Evolutionary conservation across 2,329 filamentous ascomycete species (phyloP).

Genomic region (Colletotrichum lupini): DNA sequence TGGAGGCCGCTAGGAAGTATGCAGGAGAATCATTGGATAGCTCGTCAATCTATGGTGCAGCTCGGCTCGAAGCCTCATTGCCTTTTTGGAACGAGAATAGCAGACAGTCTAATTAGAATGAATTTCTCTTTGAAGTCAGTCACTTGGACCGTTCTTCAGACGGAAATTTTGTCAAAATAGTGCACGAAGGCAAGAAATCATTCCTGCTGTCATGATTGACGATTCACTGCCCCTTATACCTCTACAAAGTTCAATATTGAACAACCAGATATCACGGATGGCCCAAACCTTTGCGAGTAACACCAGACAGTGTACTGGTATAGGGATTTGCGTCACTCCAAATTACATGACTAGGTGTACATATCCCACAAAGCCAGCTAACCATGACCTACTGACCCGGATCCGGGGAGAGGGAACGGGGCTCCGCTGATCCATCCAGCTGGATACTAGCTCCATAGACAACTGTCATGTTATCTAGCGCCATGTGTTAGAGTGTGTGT

Average conservation of each 20-base stretch:
- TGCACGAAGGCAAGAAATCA: too few relatives aligned
- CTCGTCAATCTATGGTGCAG: slow-evolving; percentile 24
- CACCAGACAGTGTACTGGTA: too few relatives aligned
- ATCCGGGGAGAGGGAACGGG: neutral
- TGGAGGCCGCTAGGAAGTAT: slow-evolving; percentile 21
- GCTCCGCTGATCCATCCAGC: neutral
- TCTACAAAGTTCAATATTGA: too few relatives aligned
- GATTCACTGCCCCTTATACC: too few relatives aligned
- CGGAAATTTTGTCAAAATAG: too few relatives aligned
- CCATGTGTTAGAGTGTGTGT: too few relatives aligned
- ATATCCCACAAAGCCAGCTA: neutral
- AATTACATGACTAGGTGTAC: neutral
- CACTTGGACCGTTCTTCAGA: too few relatives aligned
- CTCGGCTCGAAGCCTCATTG: slow-evolving; percentile 24
- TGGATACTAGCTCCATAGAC: neutral
- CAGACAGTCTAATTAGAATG: slow-evolving; percentile 14
- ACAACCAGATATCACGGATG: too few relatives aligned
- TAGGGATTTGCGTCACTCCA: neutral
- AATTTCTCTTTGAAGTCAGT: too few relatives aligned
- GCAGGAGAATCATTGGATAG: slow-evolving; percentile 29
- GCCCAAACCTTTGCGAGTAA: too few relatives aligned
- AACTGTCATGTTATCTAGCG: neutral
- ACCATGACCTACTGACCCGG: neutral
- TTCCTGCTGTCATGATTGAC: too few relatives aligned
- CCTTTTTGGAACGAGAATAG: slow-evolving; percentile 33